Evolutionary conservation across 306 rosid genomes (phyloP).

Genomic region (Trifolium pratense): DNA sequence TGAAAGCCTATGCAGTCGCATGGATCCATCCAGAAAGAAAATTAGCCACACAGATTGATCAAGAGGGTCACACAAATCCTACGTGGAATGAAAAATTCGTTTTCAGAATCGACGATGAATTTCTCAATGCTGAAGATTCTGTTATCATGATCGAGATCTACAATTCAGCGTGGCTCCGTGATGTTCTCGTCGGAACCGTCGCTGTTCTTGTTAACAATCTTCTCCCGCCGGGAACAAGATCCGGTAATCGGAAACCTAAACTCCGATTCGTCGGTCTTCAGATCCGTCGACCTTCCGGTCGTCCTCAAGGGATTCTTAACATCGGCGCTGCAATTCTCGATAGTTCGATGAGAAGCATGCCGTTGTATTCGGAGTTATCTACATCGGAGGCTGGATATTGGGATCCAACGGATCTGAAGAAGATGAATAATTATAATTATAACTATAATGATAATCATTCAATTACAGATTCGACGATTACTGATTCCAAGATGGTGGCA

Average conservation of each 20-base stretch:
- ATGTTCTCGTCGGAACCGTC: constrained; percentile 63
- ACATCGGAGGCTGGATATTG: constrained; percentile 52
- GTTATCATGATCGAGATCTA: constrained; percentile 65
- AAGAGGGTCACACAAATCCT: constrained; percentile 61
- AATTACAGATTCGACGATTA: neutral
- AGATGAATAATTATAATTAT: neutral
- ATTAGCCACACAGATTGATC: constrained; percentile 57
- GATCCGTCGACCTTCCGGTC: constrained; percentile 77
- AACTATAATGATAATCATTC: neutral
- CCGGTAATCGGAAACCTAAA: constrained; percentile 49
- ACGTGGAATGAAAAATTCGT: constrained; percentile 86
- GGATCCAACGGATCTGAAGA: constrained; percentile 37
- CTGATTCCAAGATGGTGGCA: constrained; percentile 22
- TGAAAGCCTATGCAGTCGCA: constrained; percentile 68
- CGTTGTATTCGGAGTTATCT: constrained; percentile 65
- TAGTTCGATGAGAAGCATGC: constrained; percentile 70
- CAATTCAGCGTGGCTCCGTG: constrained; percentile 56
- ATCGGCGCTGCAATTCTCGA: constrained; percentile 60
- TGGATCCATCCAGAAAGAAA: constrained; percentile 72
- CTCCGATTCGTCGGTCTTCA: constrained; percentile 63
- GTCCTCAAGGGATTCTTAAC: constrained; percentile 73
- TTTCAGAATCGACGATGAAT: constrained; percentile 60
- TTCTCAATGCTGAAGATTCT: constrained; percentile 49
- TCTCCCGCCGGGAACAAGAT: constrained; percentile 38
- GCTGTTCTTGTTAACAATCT: constrained; percentile 52